phyloP scores from a whole-genome alignment of 495 filamentous ascomycete species.

The Jackrogersella multiformis region DNA sequence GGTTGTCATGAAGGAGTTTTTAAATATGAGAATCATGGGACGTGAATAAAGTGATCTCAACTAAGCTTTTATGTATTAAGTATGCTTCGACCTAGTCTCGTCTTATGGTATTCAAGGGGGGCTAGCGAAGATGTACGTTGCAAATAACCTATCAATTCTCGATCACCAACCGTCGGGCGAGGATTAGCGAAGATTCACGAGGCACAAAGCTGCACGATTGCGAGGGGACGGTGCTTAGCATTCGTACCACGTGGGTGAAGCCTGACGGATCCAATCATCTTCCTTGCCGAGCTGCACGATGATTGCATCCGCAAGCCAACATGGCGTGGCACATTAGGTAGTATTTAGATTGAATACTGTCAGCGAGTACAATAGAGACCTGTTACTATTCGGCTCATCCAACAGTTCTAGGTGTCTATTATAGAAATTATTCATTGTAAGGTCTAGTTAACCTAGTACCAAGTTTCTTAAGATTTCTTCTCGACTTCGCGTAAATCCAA shows the following conservation, averaged over 20 bases:
- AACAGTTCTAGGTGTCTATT: too few relatives aligned
- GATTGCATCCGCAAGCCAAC: neutral
- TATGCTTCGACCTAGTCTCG: neutral
- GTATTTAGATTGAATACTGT: too few relatives aligned
- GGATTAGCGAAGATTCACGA: slow-evolving; percentile 10
- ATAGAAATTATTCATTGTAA: neutral
- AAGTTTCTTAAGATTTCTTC: neutral
- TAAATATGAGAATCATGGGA: neutral
- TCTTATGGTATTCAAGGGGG: neutral
- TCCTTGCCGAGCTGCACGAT: slow-evolving; percentile 22
- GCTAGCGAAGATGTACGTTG: neutral
- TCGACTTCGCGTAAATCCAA: neutral
- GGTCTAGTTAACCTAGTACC: neutral
- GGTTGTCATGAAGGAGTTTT: neutral
- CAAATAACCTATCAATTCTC: neutral
- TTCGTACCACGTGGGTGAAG: slow-evolving; percentile 25
- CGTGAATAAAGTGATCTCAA: neutral
- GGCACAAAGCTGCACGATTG: slow-evolving; percentile 22
- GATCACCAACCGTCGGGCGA: neutral
- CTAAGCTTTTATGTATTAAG: neutral
- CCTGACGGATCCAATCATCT: slow-evolving; percentile 18
- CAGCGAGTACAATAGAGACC: too few relatives aligned
- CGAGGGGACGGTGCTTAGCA: slow-evolving; percentile 24
- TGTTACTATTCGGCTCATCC: too few relatives aligned
- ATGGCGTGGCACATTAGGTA: neutral